These are phyloP conservation scores for Tulasnella sp. DNA, from an alignment of 768 basidiomycete genomes.

Conservation along the genomic window DNA sequence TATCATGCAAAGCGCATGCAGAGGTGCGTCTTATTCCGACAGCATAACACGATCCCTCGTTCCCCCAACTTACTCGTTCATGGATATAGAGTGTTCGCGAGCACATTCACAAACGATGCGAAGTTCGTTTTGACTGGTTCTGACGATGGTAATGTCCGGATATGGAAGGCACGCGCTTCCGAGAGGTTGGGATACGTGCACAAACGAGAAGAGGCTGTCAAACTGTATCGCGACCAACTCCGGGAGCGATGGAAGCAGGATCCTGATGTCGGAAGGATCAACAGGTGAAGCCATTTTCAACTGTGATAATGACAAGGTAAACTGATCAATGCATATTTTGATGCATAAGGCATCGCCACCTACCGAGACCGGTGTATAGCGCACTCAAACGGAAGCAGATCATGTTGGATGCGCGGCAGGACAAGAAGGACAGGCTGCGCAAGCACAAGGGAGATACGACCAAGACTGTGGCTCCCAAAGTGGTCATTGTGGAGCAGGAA, in stretches of 20 bases:
- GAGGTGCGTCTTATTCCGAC: constrained; percentile 55
- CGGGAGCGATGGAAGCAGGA: constrained; percentile 85
- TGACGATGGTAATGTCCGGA: constrained; percentile 87
- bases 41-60: too few relatives aligned
- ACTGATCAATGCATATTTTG: neutral
- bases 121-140: constrained; percentile 86
- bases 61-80: too few relatives aligned
- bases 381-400: constrained; percentile 80
- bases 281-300: constrained; percentile 43
- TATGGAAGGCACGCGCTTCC: constrained; percentile 91
- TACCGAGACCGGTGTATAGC: constrained; percentile 87
- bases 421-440: constrained; percentile 88
- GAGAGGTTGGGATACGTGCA: constrained; percentile 88
- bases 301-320: neutral
- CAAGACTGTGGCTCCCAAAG: neutral
- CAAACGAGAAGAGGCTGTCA: constrained; percentile 77
- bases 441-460: constrained; percentile 40
- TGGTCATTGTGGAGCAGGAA: constrained; percentile 9
- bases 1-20: constrained; percentile 99
- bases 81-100: constrained; percentile 64
- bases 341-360: constrained; percentile 58
- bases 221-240: constrained; percentile 85
- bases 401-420: constrained; percentile 80
- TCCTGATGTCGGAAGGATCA: constrained; percentile 65
- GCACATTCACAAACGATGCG: constrained; percentile 80